These are phyloP conservation scores for Geranium incanum DNA, from an alignment of 441 rosid species.

Conservation along the genomic window DNA sequence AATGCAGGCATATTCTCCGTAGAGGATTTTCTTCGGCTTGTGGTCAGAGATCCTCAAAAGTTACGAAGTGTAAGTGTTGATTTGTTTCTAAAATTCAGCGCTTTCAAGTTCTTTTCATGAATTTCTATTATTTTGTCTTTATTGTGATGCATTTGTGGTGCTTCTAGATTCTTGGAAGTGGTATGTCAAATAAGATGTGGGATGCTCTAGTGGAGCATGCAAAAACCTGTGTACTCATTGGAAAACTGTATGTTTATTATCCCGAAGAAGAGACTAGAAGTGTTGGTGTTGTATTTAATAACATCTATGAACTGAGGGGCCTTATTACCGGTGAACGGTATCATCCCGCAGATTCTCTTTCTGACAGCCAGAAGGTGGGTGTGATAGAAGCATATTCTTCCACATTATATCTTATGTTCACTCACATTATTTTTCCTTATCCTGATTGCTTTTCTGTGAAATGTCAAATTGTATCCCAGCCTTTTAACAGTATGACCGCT, in stretches of 20 bases:
- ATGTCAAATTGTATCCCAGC: not conserved
- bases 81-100: slow-evolving; percentile 17
- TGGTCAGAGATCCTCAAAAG: slow-evolving; percentile 60
- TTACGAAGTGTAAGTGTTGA: slow-evolving; percentile 61
- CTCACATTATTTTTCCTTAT: slow-evolving; percentile 1
- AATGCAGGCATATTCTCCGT: slow-evolving; percentile 40
- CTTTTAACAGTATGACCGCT: too few relatives aligned
- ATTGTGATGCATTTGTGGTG: not conserved
- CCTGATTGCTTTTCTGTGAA: not conserved
- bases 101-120: slow-evolving; percentile 1
- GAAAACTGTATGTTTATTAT: slow-evolving; percentile 77
- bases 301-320: slow-evolving; percentile 76
- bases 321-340: slow-evolving; percentile 76
- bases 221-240: slow-evolving; percentile 74
- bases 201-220: slow-evolving; percentile 91
- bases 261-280: slow-evolving; percentile 63
- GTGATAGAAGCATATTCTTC: not conserved
- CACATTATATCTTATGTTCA: not conserved
- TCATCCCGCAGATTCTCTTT: not conserved
- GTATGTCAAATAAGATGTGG: slow-evolving; percentile 99
- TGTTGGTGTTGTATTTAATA: slow-evolving; percentile 75
- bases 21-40: slow-evolving; percentile 76
- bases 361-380: slow-evolving; percentile 64
- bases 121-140: not conserved
- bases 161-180: slow-evolving; percentile 84